phyloP scores from a whole-genome alignment of 345 rosid species.

The Gossypium thurberi region DNA sequence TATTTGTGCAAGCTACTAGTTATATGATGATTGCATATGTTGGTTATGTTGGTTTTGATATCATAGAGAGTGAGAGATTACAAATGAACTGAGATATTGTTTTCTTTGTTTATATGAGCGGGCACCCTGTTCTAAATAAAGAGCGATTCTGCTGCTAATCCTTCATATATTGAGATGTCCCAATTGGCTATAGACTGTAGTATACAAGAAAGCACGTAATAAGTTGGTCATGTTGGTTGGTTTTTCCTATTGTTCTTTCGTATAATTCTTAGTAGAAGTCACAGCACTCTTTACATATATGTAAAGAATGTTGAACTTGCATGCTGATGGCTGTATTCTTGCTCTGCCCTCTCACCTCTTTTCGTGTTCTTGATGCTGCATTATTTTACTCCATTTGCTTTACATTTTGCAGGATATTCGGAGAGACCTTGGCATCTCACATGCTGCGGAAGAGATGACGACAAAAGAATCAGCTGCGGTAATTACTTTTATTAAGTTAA shows the following conservation, averaged over 20 bases:
- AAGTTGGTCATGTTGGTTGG: not conserved
- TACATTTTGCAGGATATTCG: conserved; percentile 30
- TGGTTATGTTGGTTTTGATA: not conserved
- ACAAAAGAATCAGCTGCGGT: not conserved
- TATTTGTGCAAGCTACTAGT: not conserved
- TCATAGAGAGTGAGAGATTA: not conserved
- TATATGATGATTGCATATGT: not conserved
- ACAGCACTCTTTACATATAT: not conserved
- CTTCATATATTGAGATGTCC: not conserved
- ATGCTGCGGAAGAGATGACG: conserved; percentile 18
- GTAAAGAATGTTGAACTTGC: not conserved
- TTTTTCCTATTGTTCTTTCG: not conserved
- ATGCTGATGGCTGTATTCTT: not conserved
- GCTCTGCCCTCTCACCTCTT: not conserved
- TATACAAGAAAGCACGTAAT: not conserved
- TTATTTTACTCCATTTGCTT: not conserved
- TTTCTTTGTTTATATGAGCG: not conserved
- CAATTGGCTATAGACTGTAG: not conserved
- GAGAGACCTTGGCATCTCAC: conserved; percentile 38
- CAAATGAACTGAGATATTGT: not conserved
- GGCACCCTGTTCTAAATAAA: not conserved
- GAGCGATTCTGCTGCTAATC: not conserved
- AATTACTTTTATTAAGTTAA: not conserved
- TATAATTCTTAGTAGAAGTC: not conserved
- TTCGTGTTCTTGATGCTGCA: not conserved